A percentile compares a stretch with the other conserved stretches of the same genome.
Evolutionary conservation across 1,139 yeast species (phyloP).

Genomic region (Saccharomyces hybrid): DNA sequence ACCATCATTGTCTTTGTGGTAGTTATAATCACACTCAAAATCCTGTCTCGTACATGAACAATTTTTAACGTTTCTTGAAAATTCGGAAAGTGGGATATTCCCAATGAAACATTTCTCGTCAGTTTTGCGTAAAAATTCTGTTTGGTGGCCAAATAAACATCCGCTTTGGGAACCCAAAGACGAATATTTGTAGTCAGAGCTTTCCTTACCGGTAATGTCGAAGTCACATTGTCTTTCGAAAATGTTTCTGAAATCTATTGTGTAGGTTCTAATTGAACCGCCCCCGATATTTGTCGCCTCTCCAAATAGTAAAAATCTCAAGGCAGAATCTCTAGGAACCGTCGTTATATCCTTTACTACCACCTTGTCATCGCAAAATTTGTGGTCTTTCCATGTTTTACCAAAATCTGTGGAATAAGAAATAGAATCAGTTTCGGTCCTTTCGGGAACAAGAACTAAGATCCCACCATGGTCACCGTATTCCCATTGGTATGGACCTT

Average conservation of each 20-base stretch:
- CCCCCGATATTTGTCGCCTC: conserved; percentile 34
- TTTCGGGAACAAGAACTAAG: conserved; percentile 58
- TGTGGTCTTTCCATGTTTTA: conserved; percentile 57
- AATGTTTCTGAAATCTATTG: conserved; percentile 65
- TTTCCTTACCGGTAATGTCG: conserved; percentile 48
- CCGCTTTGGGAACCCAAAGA: conserved; percentile 63
- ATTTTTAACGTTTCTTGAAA: conserved; percentile 50
- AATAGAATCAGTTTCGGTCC: conserved; percentile 49
- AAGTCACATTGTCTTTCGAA: conserved; percentile 63
- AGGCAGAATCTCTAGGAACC: conserved; percentile 81
- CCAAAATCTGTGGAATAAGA: conserved; percentile 77
- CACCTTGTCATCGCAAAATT: conserved; percentile 53
- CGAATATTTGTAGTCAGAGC: conserved; percentile 79
- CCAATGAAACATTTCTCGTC: conserved; percentile 77
- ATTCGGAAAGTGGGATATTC: conserved; percentile 52
- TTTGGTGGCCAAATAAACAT: conserved; percentile 87
- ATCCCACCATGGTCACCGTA: conserved; percentile 93
- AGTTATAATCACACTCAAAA: conserved; percentile 91
- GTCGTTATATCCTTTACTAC: conserved; percentile 70
- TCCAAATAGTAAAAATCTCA: conserved; percentile 56
- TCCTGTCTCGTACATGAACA: conserved; percentile 85
- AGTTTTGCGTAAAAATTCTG: conserved; percentile 66
- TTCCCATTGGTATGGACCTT: conserved; percentile 85
- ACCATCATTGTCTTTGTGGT: conserved; percentile 61
- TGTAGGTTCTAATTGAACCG: conserved; percentile 37